A percentile compares a stretch with the other conserved stretches of the same genome.
phyloP scores from a whole-genome alignment of 768 basidiomycete genomes.

The Coprinopsis sp. region DNA sequence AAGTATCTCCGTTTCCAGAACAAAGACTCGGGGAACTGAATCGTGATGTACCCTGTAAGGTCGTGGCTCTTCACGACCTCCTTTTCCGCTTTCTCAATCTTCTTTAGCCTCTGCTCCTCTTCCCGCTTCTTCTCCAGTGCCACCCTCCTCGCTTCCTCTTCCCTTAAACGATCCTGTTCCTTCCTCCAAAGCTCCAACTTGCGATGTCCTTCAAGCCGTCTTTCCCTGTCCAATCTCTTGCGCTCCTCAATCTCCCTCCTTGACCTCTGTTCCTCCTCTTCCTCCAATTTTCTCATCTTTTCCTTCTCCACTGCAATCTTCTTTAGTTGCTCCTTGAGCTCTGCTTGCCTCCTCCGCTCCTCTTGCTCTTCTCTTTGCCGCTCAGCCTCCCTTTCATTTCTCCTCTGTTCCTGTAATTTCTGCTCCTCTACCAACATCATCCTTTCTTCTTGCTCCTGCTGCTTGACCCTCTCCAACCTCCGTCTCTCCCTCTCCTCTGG shows the following conservation, averaged over 20 bases:
- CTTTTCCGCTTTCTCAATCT: constrained; percentile 42
- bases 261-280: constrained; percentile 44
- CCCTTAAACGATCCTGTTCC: constrained; percentile 41
- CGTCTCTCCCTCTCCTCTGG: constrained; percentile 30
- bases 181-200: constrained; percentile 49
- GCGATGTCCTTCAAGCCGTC: constrained; percentile 46
- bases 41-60: constrained; percentile 55
- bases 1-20: constrained; percentile 66
- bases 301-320: constrained; percentile 33
- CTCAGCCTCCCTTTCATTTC: constrained; percentile 38
- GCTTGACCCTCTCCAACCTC: constrained; percentile 26
- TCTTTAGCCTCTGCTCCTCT: constrained; percentile 40
- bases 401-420: constrained; percentile 34
- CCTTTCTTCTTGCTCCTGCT: constrained; percentile 40
- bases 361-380: constrained; percentile 38
- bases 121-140: constrained; percentile 38
- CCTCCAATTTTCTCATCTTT: constrained; percentile 33
- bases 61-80: constrained; percentile 30
- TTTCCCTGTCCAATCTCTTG: constrained; percentile 42
- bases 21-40: constrained; percentile 49
- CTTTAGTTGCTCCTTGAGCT: constrained; percentile 36
- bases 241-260: constrained; percentile 44
- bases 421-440: constrained; percentile 41
- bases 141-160: constrained; percentile 40
- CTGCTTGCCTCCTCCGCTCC: constrained; percentile 33